Evolutionary conservation across 2,329 filamentous ascomycete genomes (phyloP).

Genomic region (Leptographium galeiforme): DNA sequence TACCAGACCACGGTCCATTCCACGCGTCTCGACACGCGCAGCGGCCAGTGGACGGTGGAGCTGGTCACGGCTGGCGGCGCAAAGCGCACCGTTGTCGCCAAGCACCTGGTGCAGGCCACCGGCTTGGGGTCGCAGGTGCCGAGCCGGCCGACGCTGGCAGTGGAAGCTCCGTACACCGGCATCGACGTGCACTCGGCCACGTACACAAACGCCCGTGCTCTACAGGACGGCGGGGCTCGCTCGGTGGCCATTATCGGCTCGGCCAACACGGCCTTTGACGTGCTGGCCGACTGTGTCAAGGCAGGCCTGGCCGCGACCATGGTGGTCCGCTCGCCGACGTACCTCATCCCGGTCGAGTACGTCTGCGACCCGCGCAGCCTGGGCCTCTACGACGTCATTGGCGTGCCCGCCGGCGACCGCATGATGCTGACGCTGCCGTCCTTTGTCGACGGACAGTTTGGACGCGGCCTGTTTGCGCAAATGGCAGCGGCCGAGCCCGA

Average conservation of each 20-base stretch:
- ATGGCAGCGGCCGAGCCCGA: background rate
- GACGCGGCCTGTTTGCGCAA: background rate
- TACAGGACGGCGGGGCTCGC: background rate
- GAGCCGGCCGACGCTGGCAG: background rate
- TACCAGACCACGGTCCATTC: background rate
- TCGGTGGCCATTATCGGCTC: conserved; percentile 2
- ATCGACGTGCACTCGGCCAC: background rate
- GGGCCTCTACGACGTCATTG: conserved; percentile 1
- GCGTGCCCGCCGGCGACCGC: background rate
- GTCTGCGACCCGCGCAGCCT: background rate
- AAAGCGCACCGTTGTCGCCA: background rate
- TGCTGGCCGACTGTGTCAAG: background rate
- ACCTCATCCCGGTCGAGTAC: background rate
- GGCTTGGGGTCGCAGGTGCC: conserved; percentile 3
- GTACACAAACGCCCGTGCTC: background rate
- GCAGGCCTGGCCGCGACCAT: background rate
- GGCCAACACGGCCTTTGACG: conserved; percentile 5
- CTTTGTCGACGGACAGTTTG: background rate
- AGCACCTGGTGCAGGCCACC: conserved; percentile 2
- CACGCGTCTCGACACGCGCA: background rate
- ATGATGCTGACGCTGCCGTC: background rate
- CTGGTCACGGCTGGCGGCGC: background rate
- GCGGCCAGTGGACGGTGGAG: background rate
- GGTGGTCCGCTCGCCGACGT: conserved; percentile 1
- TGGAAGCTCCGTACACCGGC: background rate